Base-by-base conservation (phyloP, 1,139 yeast species). In the Scheffersomyces stambukii region DNA sequence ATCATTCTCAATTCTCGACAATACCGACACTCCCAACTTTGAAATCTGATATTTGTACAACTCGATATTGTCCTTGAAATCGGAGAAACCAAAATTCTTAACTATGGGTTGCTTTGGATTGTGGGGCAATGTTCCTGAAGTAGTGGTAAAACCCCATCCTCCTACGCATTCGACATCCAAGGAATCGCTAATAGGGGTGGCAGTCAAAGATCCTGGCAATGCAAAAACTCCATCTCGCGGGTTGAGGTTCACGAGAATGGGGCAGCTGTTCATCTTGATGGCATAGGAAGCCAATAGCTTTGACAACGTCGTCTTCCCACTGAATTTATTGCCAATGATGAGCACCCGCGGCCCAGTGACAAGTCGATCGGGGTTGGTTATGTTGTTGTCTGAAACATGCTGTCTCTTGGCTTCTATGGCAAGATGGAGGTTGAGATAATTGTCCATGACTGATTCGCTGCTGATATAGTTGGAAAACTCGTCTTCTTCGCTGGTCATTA, bases 71-170 rank as follows among this genome's bases (percentile, higher is more conserved):
- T 77, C 79, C 3, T 59, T 44, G 15, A 76, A 66, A 22, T 64
- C 59, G 27, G 78, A 83, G 31, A 81, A 69, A 0, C 98, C 98
- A 54, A 69, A 86, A 46, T 73, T 79, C 47, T 83, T 81, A 7
- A 84, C 93, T 16, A 83, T 54, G 1, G 97, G 97, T 50, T 85
- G 94, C 50, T 86, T 85, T 10, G 91, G 86, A 52, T 85, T 94
- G 35, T 84, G 73, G 28, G 69, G 58, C 2, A 93, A 75, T 1
- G 93, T 84, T 14, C 97, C 97, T n/a, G 89, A 82, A 0, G 95
- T 82, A 28, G 83, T 75, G 6, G 91, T 71, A 29, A 81, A 79
- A 6, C 97, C 97, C 75, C 91, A 82, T 2, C 86, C 85, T 23
- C 64, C 63, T 9, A 65, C 58, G 27, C 81, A 70, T 46, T 86